Evolutionary conservation across 1,139 yeast genomes (phyloP), one percentile per base, ranked within the genome.

Genomic region (Yamadazyma trypodendri): DNA sequence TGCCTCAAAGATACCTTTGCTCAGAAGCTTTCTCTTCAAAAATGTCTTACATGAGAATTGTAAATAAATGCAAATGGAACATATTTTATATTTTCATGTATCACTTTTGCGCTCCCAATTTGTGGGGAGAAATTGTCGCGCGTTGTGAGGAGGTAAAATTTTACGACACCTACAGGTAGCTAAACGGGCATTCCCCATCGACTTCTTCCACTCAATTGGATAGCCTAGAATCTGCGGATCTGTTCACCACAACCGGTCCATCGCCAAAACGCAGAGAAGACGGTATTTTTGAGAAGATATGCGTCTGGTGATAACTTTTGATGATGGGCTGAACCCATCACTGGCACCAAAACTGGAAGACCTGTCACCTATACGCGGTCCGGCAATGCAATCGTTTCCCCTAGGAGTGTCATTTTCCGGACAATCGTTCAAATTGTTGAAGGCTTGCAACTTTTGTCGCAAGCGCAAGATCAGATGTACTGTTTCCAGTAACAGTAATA

Each of bases 401-500:
- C 6, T 9, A 7, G 20, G 20, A 12, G 14, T 10, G 22, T 32
- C 29, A 13, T 18, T 18, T 18, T 21, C 33, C 12, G 46, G 50
- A 2, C 28, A 43, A 13, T 39, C 51, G 2, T 46, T 48, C 36
- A 52, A 53, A 28, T 36, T 53, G 9, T 28, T 53, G 7, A 49
- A 49, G 27, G 58, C 58, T 0, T 53, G 58, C 28, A 48, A 47
- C 32, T 46, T 47, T 20, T 53, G 56, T 37, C 33, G 56, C 16
- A 46, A 42, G 27, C 28, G 58, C 2, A 55, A 54, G 40, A 51
- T 50, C 16, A 54, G 51, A 41, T 55, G 60, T 39, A 49, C 45
- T 3, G 40, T 45, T 4, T 21, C 34, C 3, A 23, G 28, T 2
- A 40, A 38, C 16, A 32, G 37, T 16, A 41, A 25, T n/a, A 35